Conservation (phyloP, 164 flowering plant genomes). For the Brasenia schreberi region DNA sequence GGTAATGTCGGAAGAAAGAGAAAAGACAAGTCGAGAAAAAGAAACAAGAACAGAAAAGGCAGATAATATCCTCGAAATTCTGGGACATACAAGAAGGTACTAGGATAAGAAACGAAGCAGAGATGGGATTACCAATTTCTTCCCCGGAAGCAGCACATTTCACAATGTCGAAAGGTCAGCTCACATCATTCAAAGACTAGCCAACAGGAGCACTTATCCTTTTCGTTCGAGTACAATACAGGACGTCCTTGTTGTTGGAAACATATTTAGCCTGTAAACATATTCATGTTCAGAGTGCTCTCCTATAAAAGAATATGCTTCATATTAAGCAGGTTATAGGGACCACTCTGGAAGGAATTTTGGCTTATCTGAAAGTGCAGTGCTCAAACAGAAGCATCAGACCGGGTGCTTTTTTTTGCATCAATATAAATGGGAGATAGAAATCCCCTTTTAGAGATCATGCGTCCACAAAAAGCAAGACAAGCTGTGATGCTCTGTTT, state of each 20-base stretch:
- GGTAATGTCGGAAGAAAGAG: too few relatives aligned
- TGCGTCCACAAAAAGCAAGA: too few relatives aligned
- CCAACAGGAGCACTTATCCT: constrained; percentile 1
- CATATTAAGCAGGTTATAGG: background rate
- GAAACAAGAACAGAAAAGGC: too few relatives aligned
- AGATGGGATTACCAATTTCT: background rate
- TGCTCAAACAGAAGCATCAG: too few relatives aligned
- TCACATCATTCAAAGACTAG: background rate
- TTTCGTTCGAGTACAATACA: constrained; percentile 33
- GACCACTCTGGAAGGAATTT: background rate
- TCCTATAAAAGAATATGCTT: background rate
- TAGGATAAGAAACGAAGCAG: background rate
- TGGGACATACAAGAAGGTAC: background rate
- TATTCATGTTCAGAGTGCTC: background rate
- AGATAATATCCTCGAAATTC: background rate
- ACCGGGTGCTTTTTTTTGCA: too few relatives aligned
- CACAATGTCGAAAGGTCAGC: background rate
- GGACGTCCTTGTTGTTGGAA: constrained; percentile 75
- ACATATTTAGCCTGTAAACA: constrained; percentile 67
- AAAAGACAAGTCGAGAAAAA: too few relatives aligned
- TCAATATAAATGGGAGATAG: too few relatives aligned
- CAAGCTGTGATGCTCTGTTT: too few relatives aligned
- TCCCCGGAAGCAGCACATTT: background rate
- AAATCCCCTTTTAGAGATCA: too few relatives aligned
- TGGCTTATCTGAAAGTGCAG: background rate